Percentiles rank a stretch among this genome's conserved stretches.
Evolutionary conservation across 768 basidiomycete species (phyloP).

Genomic region (Psilocybe subaeruginosa): DNA sequence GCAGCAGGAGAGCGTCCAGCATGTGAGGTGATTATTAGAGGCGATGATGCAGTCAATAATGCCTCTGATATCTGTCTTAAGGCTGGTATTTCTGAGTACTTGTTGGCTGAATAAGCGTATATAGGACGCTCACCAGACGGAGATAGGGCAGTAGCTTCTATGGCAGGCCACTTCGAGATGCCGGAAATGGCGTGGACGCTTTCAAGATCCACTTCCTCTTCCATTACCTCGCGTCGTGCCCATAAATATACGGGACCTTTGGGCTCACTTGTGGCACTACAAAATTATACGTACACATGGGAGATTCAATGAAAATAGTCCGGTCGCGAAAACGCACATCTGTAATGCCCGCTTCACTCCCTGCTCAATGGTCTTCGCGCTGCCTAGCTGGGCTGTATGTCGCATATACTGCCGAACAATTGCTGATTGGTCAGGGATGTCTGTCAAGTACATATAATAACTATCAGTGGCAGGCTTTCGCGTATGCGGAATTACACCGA

Average conservation of each 20-base stretch:
- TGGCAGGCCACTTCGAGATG: slow-evolving; percentile 50
- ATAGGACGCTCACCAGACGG: slow-evolving; percentile 26
- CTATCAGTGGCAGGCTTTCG: no score
- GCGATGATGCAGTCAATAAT: slow-evolving; percentile 50
- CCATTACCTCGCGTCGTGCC: slow-evolving; percentile 72
- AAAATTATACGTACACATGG: not conserved
- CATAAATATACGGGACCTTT: slow-evolving; percentile 77
- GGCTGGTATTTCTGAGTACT: slow-evolving; percentile 23
- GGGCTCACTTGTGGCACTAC: slow-evolving; percentile 68
- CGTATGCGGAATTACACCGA: not conserved
- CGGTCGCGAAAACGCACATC: slow-evolving; percentile 43
- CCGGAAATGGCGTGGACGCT: slow-evolving; percentile 31
- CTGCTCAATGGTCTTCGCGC: slow-evolving; percentile 53
- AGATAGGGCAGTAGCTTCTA: slow-evolving; percentile 54
- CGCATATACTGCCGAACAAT: slow-evolving; percentile 82
- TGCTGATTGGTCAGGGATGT: slow-evolving; percentile 70
- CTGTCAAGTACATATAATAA: slow-evolving; percentile 30
- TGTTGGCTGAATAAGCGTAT: not conserved
- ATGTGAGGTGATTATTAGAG: slow-evolving; percentile 68
- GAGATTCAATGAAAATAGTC: not conserved
- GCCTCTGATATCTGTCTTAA: slow-evolving; percentile 46
- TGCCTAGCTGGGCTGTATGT: slow-evolving; percentile 59
- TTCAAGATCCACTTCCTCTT: slow-evolving; percentile 55
- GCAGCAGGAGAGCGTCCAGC: slow-evolving; percentile 58
- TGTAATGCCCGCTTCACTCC: slow-evolving; percentile 62